These are phyloP conservation scores for Chenopodium album DNA, from an alignment of 148 eudicot genomes.

Conservation along the genomic window DNA sequence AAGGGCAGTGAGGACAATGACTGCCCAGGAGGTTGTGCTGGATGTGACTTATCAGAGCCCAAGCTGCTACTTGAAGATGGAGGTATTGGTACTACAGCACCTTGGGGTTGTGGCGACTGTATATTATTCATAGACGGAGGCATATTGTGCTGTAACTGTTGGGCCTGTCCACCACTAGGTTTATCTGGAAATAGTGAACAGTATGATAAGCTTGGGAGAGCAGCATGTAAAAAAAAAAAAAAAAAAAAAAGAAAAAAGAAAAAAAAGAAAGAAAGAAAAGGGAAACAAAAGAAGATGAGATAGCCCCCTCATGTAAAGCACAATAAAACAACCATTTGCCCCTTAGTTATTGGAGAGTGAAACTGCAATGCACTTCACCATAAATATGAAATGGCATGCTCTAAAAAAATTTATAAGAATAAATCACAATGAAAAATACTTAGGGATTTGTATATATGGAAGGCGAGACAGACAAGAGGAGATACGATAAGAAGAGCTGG, in stretches of 20 bases:
- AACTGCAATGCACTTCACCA: background rate
- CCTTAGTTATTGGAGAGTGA: background rate
- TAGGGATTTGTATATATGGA: background rate
- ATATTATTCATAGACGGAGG: conserved; percentile 28
- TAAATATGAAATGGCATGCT: background rate
- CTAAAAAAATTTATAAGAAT: background rate
- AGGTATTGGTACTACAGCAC: conserved; percentile 28
- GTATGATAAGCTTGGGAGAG: conserved; percentile 2
- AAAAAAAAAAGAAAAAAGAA: background rate
- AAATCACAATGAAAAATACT: background rate
- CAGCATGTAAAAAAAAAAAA: background rate
- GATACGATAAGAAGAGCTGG: background rate
- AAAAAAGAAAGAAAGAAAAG: background rate
- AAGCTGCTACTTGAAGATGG: conserved; percentile 33
- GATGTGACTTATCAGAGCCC: conserved; percentile 34
- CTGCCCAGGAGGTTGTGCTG: conserved; percentile 24
- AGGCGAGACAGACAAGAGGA: background rate
- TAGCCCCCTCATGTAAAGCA: background rate
- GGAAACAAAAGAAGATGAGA: background rate
- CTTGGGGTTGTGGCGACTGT: conserved; percentile 22
- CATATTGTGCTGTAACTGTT: conserved; percentile 30
- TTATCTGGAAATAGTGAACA: conserved; percentile 37
- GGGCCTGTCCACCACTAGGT: conserved; percentile 29
- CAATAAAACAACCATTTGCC: background rate
- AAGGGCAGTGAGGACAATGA: conserved; percentile 21